phyloP scores from a whole-genome alignment of 176 grass and related monocot species.

The Aegilops umbellulata region DNA sequence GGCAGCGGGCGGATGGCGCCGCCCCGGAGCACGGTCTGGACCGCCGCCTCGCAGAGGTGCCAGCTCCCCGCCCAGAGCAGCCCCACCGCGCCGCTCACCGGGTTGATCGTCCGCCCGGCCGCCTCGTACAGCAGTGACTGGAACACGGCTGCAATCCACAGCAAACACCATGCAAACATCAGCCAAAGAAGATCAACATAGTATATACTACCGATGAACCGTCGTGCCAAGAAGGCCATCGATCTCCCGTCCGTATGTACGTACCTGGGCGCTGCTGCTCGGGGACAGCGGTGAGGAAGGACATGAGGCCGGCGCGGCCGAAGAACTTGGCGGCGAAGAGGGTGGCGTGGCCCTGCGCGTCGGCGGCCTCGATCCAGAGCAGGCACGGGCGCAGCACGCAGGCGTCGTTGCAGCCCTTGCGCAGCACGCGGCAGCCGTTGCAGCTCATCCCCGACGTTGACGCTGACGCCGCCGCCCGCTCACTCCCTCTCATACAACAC shows the following conservation, averaged over 20 bases:
- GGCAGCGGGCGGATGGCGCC: conserved; percentile 49
- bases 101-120: conserved; percentile 93
- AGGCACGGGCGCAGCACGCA: conserved; percentile 92
- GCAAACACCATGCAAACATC: background rate
- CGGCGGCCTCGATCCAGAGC: conserved; percentile 74
- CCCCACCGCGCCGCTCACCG: conserved; percentile 84
- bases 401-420: conserved; percentile 89
- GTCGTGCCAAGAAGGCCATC: background rate
- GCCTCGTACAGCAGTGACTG: conserved; percentile 94
- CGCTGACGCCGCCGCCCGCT: background rate
- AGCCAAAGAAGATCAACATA: background rate
- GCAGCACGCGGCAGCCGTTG: conserved; percentile 96
- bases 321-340: conserved; percentile 98
- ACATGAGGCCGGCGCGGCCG: conserved; percentile 88
- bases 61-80: conserved; percentile 75
- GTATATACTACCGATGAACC: no score
- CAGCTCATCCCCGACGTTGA: conserved; percentile 67
- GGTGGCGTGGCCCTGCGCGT: conserved; percentile 93
- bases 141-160: conserved; percentile 66
- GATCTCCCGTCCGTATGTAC: background rate
- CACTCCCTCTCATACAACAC: conserved; percentile 36
- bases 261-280: conserved; percentile 67
- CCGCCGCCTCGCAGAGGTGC: conserved; percentile 87
- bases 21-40: conserved; percentile 80
- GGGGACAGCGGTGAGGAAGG: conserved; percentile 89